Base-by-base conservation (phyloP, 192 early-diverging fungal genomes). In the Backusella morwellensis region DNA sequence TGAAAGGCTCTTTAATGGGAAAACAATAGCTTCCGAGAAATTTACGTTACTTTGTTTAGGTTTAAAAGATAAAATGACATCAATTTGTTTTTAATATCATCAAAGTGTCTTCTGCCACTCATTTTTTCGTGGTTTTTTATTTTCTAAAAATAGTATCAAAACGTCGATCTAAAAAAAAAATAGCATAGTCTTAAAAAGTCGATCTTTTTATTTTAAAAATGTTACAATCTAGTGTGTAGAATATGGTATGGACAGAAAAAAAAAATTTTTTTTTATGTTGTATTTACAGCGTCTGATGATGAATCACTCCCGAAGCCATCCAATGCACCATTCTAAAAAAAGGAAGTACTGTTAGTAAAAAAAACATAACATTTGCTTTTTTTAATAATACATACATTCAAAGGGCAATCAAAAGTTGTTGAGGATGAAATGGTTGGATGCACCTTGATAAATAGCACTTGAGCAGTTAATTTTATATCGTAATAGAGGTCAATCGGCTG, bases 401-500 rank as follows among this genome's bases (percentile, higher is more conserved):
- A 34, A 7, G 84, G 86, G 63, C 86, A 87, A 12, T 56, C 47
- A 66, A 87, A 76, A 34, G 67, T 77, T 6, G 80, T 75, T 29
- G 76, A 76, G 35, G 79, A 78, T 35, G 76, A 79, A 40, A 87
- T 82, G 9, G 82, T 83, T 21, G 82, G 83, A 19, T 75, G 77
- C 12, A 87, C 73, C 26, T 71, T 68, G 52, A 89, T 76, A 15
- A 81, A 75, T 26, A 89, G 73, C 32, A 86, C 83, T 73, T 76
- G 80, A 8, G 86, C 78, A 11, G 76, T 78, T 19, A 89, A 47
- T 23, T 75, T 77, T 26, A 89, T 79, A 35, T 77, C 80, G 56
- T 89, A 89, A 78, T 85, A 77, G 68, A 89, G 81, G 11, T 75
- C 69, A n/a, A 89, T 54, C 11, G 80, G 56, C 1, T 77, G 71